These are phyloP conservation scores for Ziziphus jujuba DNA, from an alignment of 306 rosid genomes.

Conservation along the genomic window DNA sequence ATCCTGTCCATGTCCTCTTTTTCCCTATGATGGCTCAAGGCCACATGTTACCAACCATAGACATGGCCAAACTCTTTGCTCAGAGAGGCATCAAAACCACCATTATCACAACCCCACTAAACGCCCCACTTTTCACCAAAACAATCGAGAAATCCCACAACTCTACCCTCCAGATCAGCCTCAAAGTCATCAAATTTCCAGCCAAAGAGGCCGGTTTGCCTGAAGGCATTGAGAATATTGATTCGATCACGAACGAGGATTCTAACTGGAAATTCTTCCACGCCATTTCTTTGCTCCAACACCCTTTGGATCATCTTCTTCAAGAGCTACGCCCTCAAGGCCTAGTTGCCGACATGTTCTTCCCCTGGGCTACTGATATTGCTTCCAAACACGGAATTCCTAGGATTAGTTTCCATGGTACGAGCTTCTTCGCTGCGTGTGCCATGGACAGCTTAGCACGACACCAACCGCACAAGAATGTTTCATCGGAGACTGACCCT, in stretches of 20 bases:
- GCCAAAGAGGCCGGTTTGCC: constrained; percentile 16
- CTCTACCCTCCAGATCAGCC: neutral
- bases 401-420: constrained; percentile 28
- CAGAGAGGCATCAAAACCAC: constrained; percentile 17
- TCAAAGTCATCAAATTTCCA: neutral
- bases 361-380: constrained; percentile 24
- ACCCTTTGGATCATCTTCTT: neutral
- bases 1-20: constrained; percentile 25
- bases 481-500: constrained; percentile 30
- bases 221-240: constrained; percentile 33
- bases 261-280: neutral
- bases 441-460: neutral
- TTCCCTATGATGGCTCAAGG: constrained; percentile 26
- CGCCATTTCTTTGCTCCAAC: neutral
- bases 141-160: neutral
- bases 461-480: constrained; percentile 23
- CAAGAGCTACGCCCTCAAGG: neutral
- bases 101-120: constrained; percentile 21
- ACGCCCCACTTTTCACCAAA: neutral
- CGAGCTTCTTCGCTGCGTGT: constrained; percentile 24
- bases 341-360: constrained; percentile 20
- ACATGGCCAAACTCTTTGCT: constrained; percentile 19
- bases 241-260: neutral
- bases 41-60: constrained; percentile 26
- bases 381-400: constrained; percentile 25